Conservation (phyloP, 2,329 filamentous ascomycete genomes). For the Fusarium buharicum region DNA sequence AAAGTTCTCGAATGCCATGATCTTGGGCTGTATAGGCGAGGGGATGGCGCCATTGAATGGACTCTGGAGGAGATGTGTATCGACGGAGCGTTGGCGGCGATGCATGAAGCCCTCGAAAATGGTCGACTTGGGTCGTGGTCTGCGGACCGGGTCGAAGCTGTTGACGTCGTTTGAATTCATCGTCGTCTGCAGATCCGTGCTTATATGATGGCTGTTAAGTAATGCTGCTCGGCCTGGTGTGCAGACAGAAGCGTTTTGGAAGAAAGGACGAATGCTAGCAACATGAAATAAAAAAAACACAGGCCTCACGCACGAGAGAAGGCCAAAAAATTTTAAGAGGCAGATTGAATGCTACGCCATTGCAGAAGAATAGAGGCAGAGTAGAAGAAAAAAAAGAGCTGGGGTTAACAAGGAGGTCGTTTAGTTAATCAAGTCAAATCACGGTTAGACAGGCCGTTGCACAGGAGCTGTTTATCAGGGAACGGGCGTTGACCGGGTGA, state of each 20-base stretch:
- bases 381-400: constrained; percentile 34
- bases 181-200: constrained; percentile 9
- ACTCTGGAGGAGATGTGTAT: constrained; percentile 48
- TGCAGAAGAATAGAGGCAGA: constrained; percentile 32
- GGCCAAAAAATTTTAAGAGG: constrained; percentile 26
- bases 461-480: constrained; percentile 43
- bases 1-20: constrained; percentile 50
- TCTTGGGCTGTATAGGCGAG: constrained; percentile 43
- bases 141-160: constrained; percentile 41
- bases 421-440: constrained; percentile 26
- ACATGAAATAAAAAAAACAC: constrained; percentile 26
- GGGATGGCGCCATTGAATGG: constrained; percentile 38
- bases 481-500: constrained; percentile 42
- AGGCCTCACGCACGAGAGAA: constrained; percentile 29
- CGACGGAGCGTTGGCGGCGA: constrained; percentile 60
- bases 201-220: constrained; percentile 21
- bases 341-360: constrained; percentile 40
- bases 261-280: constrained; percentile 16
- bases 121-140: constrained; percentile 60
- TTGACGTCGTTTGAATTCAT: constrained; percentile 25
- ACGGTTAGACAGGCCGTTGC: constrained; percentile 40
- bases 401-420: constrained; percentile 34
- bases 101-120: constrained; percentile 63
- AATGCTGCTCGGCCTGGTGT: not conserved
- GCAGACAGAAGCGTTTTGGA: constrained; percentile 5